Percentiles rank a stretch among this genome's conserved stretches.
phyloP scores from a whole-genome alignment of 495 filamentous ascomycete species.

The Penicillium chermesinum region DNA sequence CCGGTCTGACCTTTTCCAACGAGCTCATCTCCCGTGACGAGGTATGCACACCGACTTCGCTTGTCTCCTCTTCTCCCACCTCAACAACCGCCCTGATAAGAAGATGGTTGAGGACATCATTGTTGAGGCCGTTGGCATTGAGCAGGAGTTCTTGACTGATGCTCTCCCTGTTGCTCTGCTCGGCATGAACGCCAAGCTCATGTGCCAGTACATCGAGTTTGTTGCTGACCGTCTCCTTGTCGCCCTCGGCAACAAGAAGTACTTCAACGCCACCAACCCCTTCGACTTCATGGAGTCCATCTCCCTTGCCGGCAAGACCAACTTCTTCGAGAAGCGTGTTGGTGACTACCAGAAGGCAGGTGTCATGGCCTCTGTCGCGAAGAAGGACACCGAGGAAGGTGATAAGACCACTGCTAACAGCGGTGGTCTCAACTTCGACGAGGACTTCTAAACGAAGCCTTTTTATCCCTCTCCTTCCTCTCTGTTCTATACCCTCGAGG shows the following conservation, averaged over 20 bases:
- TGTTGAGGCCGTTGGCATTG: conserved; percentile 85
- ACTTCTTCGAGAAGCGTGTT: conserved; percentile 99
- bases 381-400: conserved; percentile 55
- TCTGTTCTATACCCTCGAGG: conserved; percentile 29
- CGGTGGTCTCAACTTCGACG: conserved; percentile 87
- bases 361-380: conserved; percentile 92
- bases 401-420: conserved; percentile 53
- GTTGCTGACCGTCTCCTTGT: conserved; percentile 93
- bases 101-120: conserved; percentile 82
- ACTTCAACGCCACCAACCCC: conserved; percentile 87
- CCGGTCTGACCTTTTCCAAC: conserved; percentile 97
- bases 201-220: conserved; percentile 99
- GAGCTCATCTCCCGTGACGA: conserved; percentile 99
- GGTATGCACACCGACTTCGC: conserved; percentile 98
- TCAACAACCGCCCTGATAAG: conserved; percentile 82
- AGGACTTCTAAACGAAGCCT: conserved; percentile 74
- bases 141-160: conserved; percentile 97
- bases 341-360: conserved; percentile 99
- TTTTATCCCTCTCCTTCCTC: conserved; percentile 21
- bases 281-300: conserved; percentile 99
- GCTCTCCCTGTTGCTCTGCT: conserved; percentile 87
- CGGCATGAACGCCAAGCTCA: conserved; percentile 94
- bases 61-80: conserved; percentile 91
- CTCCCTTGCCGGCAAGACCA: conserved; percentile 97
- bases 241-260: conserved; percentile 87